Conservation (phyloP, 495 filamentous ascomycete species). For the Chaetomium cochliodes region DNA sequence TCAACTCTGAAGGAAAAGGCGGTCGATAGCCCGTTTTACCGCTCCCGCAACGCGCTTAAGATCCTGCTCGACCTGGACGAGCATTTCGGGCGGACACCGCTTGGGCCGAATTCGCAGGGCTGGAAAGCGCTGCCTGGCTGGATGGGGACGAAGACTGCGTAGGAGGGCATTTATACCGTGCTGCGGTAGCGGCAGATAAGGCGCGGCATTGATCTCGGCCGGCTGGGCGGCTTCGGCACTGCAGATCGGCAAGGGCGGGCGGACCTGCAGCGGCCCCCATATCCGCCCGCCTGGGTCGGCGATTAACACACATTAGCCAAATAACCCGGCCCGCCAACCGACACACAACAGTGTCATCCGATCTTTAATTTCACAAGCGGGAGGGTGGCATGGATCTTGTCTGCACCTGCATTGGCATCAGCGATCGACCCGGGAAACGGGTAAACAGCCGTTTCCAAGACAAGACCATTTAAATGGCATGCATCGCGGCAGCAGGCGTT, state of each 20-base stretch:
- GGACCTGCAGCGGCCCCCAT: not conserved
- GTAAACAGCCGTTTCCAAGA: constrained; percentile 6
- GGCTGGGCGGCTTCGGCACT: constrained; percentile 15
- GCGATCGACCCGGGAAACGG: not conserved
- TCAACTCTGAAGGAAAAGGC: constrained; percentile 49
- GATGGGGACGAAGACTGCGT: constrained; percentile 30
- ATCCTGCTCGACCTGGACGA: constrained; percentile 92
- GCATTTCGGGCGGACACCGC: constrained; percentile 71
- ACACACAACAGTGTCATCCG: not conserved
- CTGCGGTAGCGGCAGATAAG: not conserved
- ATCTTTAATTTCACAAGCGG: not conserved
- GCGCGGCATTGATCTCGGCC: constrained; percentile 20
- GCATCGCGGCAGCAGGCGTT: constrained; percentile 20
- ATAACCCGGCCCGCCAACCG: not conserved
- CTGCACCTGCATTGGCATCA: constrained; percentile 6
- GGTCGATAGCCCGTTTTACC: constrained; percentile 69
- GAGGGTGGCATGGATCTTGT: not conserved
- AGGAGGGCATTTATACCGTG: constrained; percentile 6
- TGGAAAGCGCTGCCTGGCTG: constrained; percentile 50
- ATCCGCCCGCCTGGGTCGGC: too few species aligned
- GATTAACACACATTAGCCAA: not conserved
- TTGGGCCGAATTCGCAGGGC: constrained; percentile 52
- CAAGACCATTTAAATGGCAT: constrained; percentile 20
- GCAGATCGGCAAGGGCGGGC: constrained; percentile 10
- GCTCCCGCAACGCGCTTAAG: constrained; percentile 93